A percentile compares a stretch with the other conserved stretches of the same genome.
Evolutionary conservation across 1,284 basidiomycete genomes (phyloP).

Genomic region (Pseudozyma tsukubaensis): DNA sequence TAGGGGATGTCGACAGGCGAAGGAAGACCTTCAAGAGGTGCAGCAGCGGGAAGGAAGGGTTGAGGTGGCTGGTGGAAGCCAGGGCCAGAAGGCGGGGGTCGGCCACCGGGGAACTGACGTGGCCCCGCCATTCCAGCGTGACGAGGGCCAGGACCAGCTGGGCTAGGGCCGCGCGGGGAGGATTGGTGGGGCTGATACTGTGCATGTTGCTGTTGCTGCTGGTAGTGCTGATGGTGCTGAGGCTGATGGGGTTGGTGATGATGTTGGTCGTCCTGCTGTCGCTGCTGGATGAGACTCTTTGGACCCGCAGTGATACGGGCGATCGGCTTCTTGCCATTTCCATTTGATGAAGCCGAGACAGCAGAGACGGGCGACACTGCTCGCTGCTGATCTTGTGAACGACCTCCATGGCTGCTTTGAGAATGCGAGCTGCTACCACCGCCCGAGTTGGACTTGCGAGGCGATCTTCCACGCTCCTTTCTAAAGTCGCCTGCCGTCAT

Average conservation of each 20-base stretch:
- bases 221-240: background rate
- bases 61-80: background rate
- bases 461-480: conserved; percentile 34
- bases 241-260: conserved; percentile 4
- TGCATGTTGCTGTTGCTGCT: background rate
- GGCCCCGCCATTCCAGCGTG: conserved; percentile 27
- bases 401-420: conserved; percentile 1
- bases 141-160: conserved; percentile 16
- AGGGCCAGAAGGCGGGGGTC: conserved; percentile 1
- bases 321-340: conserved; percentile 24
- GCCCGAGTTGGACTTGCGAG: conserved; percentile 24
- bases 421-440: conserved; percentile 3
- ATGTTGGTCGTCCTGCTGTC: conserved; percentile 12
- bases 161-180: conserved; percentile 18
- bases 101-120: conserved; percentile 28
- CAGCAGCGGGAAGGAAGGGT: conserved; percentile 12
- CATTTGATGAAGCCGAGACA: conserved; percentile 4
- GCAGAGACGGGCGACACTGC: conserved; percentile 21
- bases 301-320: conserved; percentile 47
- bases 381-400: conserved; percentile 4
- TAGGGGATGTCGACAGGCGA: conserved; percentile 52
- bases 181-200: conserved; percentile 3
- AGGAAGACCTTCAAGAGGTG: conserved; percentile 48
- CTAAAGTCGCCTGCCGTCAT: conserved; percentile 54
- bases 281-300: conserved; percentile 37